Evolutionary conservation across 2,329 filamentous ascomycete species (phyloP), one percentile per base, ranked within the genome.

Genomic region (Paracoccidioides lutzii): DNA sequence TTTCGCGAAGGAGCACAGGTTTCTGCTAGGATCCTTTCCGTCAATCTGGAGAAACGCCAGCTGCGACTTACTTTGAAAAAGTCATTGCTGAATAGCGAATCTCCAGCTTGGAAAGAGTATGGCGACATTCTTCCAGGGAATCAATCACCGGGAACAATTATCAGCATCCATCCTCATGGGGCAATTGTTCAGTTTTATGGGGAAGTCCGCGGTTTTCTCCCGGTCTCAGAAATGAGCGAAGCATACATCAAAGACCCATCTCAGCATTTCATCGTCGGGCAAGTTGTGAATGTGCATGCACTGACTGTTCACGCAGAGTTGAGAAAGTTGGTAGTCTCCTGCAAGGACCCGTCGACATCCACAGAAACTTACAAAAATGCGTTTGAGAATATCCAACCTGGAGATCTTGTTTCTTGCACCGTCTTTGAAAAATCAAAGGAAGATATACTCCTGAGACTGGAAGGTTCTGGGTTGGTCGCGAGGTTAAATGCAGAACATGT

Each of bases 161-260:
- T 95, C 61, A 94, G 87, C 60, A 76, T 98, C 9, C 77, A 89
- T 56, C 73, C 80, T 3, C 82, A 82, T 54, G 93, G 93, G 57
- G 93, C 93, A 9, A 82, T 91, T 15, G 86, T 98, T 54, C 89
- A 95, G 67, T 98, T 97, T 71, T 98, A 94, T 65, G 89, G 89
- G 15, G 73, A 78, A 7, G 77, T 98, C 22, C 82, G 83, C 61
- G 94, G 87, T 7, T 98, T 94, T 74, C 78, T 98, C 55, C 93
- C 93, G 2, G 84, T 95, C 0, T 88, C 88, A 1, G 91, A 98
- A 71, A 98, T 98, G 93, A 97, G 93, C 68, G 93, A 98, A 69
- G 90, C 90, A 9, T 96, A 86, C 66, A 96, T 98, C 65, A 81
- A 86, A 62, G 87, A 96, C 65, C 90, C 93, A 4, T 82, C 81